These are phyloP conservation scores for Stagonosporopsis vannaccii DNA, from an alignment of 2,329 filamentous ascomycete species.

Conservation along the genomic window DNA sequence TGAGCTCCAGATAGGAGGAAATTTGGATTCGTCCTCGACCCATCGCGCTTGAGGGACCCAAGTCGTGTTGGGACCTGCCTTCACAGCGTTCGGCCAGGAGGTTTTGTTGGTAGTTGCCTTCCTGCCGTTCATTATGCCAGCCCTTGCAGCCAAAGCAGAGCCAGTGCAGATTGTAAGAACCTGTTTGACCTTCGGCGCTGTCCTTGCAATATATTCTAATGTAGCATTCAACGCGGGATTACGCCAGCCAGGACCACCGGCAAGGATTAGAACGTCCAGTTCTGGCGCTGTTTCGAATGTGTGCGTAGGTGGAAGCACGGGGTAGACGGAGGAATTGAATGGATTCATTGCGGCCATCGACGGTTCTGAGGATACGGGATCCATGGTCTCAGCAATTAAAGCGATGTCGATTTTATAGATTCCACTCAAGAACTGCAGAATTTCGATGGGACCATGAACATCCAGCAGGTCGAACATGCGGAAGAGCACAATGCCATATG, in stretches of 20 bases:
- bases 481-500: slow-evolving; percentile 39
- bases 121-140: slow-evolving; percentile 66
- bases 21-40: slow-evolving; percentile 65
- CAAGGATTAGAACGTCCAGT: slow-evolving; percentile 70
- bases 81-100: slow-evolving; percentile 46
- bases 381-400: slow-evolving; percentile 35
- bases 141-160: slow-evolving; percentile 61
- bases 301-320: slow-evolving; percentile 55
- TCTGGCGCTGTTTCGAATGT: slow-evolving; percentile 62
- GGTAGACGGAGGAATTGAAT: slow-evolving; percentile 39
- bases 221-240: slow-evolving; percentile 40
- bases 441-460: slow-evolving; percentile 52
- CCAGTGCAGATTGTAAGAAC: slow-evolving; percentile 73
- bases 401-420: slow-evolving; percentile 32
- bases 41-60: slow-evolving; percentile 70
- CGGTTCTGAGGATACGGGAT: slow-evolving; percentile 37
- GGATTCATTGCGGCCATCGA: slow-evolving; percentile 31
- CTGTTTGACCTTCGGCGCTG: slow-evolving; percentile 60
- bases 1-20: slow-evolving; percentile 63
- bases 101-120: slow-evolving; percentile 55
- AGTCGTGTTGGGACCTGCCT: slow-evolving; percentile 59
- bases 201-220: slow-evolving; percentile 57
- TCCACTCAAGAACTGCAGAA: slow-evolving; percentile 44
- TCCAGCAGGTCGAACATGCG: slow-evolving; percentile 39
- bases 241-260: slow-evolving; percentile 64